A percentile compares a stretch with the other conserved stretches of the same genome.
phyloP scores from a whole-genome alignment of 2,329 filamentous ascomycete species.

The Ophiosphaerella narmari region DNA sequence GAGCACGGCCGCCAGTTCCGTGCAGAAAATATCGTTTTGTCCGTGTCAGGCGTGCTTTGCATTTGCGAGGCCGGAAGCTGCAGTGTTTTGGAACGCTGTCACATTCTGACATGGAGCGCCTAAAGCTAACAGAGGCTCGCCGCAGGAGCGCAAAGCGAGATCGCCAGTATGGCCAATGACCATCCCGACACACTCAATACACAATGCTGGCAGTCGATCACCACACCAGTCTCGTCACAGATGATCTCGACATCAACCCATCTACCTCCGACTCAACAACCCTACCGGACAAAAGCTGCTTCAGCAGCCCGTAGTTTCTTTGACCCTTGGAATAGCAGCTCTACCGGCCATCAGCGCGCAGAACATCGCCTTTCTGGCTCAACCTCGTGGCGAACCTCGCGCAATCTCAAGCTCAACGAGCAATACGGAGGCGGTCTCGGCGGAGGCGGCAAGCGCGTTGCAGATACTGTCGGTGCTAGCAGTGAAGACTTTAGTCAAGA shows the following conservation, averaged over 20 bases:
- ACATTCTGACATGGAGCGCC: conserved; percentile 13
- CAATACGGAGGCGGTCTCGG: conserved; percentile 67
- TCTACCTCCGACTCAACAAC: conserved; percentile 3
- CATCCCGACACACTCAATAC: conserved; percentile 11
- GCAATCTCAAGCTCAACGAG: conserved; percentile 68
- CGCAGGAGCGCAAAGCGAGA: not conserved
- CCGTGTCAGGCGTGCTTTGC: conserved; percentile 1
- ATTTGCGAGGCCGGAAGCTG: conserved; percentile 9
- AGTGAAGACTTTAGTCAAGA: conserved; percentile 60
- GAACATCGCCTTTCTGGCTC: conserved; percentile 67
- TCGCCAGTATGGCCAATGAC: conserved; percentile 13
- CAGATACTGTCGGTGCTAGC: conserved; percentile 69
- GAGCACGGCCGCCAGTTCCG: not conserved
- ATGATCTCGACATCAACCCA: conserved; percentile 6
- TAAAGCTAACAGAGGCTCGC: conserved; percentile 16
- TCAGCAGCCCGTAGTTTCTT: conserved; percentile 49
- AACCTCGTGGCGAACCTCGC: conserved; percentile 72
- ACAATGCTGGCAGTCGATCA: conserved; percentile 20
- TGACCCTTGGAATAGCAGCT: conserved; percentile 74
- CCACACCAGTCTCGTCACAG: conserved; percentile 16
- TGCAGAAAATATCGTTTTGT: not conserved
- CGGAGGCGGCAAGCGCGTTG: conserved; percentile 63
- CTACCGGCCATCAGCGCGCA: conserved; percentile 78
- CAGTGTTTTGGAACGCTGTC: conserved; percentile 5
- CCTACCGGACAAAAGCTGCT: conserved; percentile 10